Conservation (phyloP, 1,284 basidiomycete genomes). For the Anthracocystis setariae region DNA sequence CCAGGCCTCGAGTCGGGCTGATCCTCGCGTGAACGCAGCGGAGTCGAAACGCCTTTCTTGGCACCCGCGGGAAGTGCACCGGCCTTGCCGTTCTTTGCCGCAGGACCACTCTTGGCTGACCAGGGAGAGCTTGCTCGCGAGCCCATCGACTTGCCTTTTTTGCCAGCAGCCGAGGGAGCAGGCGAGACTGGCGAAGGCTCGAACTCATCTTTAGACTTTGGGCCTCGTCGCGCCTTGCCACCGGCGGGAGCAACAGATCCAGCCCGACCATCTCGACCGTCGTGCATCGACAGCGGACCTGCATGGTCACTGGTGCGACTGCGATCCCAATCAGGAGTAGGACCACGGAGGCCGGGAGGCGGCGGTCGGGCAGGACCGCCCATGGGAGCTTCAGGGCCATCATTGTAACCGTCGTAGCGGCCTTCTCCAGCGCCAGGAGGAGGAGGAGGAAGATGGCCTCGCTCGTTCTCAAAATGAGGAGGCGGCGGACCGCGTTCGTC, state of each 20-base stretch:
- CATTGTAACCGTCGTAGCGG: constrained; percentile 34
- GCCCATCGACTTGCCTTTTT: constrained; percentile 36
- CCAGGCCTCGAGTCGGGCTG: constrained; percentile 23
- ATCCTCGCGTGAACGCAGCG: constrained; percentile 28
- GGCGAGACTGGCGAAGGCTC: constrained; percentile 37
- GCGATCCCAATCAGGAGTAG: constrained; percentile 45
- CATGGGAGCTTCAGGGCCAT: constrained; percentile 25
- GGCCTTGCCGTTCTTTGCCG: constrained; percentile 28
- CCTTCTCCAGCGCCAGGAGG: constrained; percentile 20
- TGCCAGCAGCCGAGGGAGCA: constrained; percentile 41
- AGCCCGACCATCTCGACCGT: constrained; percentile 21
- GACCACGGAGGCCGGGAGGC: constrained; percentile 29
- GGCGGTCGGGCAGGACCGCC: constrained; percentile 18
- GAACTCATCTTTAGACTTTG: constrained; percentile 43
- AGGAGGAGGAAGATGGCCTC: constrained; percentile 26
- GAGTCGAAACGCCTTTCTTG: constrained; percentile 30
- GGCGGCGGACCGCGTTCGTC: constrained; percentile 43
- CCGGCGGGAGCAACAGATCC: constrained; percentile 4
- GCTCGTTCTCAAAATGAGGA: constrained; percentile 32
- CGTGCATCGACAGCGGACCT: constrained; percentile 16
- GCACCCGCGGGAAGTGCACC: constrained; percentile 5
- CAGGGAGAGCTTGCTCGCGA: constrained; percentile 51
- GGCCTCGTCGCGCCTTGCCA: constrained; percentile 36
- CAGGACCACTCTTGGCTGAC: constrained; percentile 26
- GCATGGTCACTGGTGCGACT: constrained; percentile 23